Percentiles rank a stretch among this genome's conserved stretches.
phyloP scores from a whole-genome alignment of 2,329 filamentous ascomycete genomes.

The Coniochaeta sp. region DNA sequence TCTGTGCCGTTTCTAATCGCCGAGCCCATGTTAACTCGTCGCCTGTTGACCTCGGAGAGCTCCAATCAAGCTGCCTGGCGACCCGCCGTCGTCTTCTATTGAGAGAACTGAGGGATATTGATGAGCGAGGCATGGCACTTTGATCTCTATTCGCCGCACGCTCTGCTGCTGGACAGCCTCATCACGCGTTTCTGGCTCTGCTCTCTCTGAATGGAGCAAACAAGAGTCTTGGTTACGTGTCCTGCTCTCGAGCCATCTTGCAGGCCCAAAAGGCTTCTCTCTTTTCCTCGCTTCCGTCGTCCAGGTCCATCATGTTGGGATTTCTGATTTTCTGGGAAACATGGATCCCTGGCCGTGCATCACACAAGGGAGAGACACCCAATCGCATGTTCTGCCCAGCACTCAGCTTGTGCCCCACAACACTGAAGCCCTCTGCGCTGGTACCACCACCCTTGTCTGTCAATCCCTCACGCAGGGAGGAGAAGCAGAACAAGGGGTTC shows the following conservation, averaged over 20 bases:
- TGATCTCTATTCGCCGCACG: neutral
- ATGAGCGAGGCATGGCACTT: neutral
- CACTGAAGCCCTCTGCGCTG: neutral
- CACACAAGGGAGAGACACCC: neutral
- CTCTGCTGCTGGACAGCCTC: neutral
- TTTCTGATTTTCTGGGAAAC: neutral
- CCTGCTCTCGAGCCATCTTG: neutral
- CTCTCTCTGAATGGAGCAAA: neutral
- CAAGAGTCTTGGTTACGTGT: neutral
- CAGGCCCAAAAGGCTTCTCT: neutral
- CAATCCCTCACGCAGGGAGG: neutral
- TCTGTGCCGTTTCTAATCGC: neutral
- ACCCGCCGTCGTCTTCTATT: neutral
- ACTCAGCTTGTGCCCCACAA: neutral
- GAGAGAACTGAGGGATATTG: neutral
- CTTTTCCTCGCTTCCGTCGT: neutral
- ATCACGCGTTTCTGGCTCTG: neutral
- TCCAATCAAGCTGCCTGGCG: neutral
- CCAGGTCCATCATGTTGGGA: neutral
- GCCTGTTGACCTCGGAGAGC: neutral
- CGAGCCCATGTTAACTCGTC: neutral
- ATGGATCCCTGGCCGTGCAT: neutral
- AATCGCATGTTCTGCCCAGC: neutral
- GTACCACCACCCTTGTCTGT: neutral
- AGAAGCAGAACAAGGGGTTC: neutral